Evolutionary conservation across 2,329 filamentous ascomycete genomes (phyloP).

Genomic region (Penicillium sp.): DNA sequence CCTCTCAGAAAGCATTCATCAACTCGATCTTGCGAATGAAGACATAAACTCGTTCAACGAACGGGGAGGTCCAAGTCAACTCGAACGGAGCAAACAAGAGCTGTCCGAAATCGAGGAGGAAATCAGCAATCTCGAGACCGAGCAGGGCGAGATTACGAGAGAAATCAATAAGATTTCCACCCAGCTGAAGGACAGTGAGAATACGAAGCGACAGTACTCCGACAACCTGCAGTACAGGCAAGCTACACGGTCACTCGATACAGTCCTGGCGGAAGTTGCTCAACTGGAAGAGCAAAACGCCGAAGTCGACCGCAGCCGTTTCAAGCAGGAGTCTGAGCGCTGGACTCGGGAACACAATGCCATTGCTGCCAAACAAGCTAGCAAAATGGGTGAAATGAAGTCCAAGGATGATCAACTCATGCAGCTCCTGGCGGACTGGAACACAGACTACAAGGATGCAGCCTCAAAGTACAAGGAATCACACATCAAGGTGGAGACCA

Average conservation of each 20-base stretch:
- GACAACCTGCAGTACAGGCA: constrained; percentile 88
- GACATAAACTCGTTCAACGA: constrained; percentile 80
- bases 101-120: constrained; percentile 66
- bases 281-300: constrained; percentile 77
- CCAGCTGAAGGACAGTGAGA: constrained; percentile 74
- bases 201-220: constrained; percentile 78
- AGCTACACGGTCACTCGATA: constrained; percentile 66
- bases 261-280: constrained; percentile 66
- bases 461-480: constrained; percentile 77
- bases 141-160: constrained; percentile 64
- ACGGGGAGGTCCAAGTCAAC: constrained; percentile 68
- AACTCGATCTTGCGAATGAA: constrained; percentile 70
- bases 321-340: constrained; percentile 65
- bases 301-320: constrained; percentile 74
- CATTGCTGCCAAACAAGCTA: constrained; percentile 69
- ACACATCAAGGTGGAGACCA: constrained; percentile 86
- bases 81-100: constrained; percentile 67
- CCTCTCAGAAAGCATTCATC: constrained; percentile 71
- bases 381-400: constrained; percentile 73
- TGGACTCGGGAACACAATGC: constrained; percentile 68
- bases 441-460: constrained; percentile 83
- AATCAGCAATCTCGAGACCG: constrained; percentile 64
- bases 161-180: constrained; percentile 75
- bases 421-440: constrained; percentile 73
- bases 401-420: constrained; percentile 79